Conservation (phyloP, 1,284 basidiomycete genomes). For the Retiboletus flavoniger region DNA sequence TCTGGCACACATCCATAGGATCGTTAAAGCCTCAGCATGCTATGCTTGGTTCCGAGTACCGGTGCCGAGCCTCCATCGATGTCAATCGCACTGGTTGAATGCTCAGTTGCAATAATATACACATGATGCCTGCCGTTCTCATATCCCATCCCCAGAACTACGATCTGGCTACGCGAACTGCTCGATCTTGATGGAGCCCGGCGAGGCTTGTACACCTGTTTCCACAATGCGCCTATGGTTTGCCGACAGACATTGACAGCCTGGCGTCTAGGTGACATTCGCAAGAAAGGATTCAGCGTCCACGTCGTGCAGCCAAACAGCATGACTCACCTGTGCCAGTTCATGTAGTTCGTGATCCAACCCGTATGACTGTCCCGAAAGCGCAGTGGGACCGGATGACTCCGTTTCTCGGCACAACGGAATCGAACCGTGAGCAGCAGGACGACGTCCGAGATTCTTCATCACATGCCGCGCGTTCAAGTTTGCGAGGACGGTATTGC, state of each 20-base stretch:
- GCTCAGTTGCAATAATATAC: background rate
- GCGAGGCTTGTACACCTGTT: constrained; percentile 14
- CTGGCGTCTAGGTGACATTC: background rate
- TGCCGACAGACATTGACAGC: constrained; percentile 7
- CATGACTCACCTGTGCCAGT: constrained; percentile 1
- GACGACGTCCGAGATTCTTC: constrained; percentile 8
- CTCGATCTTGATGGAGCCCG: background rate
- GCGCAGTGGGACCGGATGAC: background rate
- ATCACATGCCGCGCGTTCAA: constrained; percentile 26
- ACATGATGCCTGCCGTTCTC: background rate
- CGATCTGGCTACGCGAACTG: background rate
- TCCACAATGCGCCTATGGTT: background rate
- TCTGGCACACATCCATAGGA: background rate
- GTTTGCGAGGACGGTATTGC: constrained; percentile 34
- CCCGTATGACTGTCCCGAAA: background rate
- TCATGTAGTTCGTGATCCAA: constrained; percentile 3
- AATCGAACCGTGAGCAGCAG: constrained; percentile 5
- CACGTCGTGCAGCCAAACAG: background rate
- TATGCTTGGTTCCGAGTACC: background rate
- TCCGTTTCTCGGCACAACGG: constrained; percentile 5
- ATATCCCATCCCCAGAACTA: background rate
- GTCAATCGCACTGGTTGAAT: background rate
- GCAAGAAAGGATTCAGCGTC: background rate
- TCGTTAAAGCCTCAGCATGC: background rate
- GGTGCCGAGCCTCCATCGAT: background rate